Percentiles rank a stretch among this genome's conserved stretches.
Conservation (phyloP, 2,329 filamentous ascomycete species). For the Fusarium dlaminii region DNA sequence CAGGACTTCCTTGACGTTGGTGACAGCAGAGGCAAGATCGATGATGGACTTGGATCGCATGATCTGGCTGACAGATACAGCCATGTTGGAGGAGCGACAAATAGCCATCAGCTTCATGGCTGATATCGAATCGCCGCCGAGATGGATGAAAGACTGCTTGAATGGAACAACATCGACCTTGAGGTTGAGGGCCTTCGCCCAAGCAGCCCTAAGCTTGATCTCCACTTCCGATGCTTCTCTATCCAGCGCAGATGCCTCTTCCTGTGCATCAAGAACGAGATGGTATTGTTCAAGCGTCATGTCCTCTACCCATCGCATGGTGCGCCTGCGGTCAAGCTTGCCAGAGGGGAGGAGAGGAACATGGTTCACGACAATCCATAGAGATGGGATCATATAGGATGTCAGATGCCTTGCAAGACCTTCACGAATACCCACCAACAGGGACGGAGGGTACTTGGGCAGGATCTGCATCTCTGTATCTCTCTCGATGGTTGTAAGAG, state of each 20-base stretch:
- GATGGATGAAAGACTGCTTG: constrained; percentile 25
- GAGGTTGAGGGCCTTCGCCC: constrained; percentile 19
- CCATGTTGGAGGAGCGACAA: constrained; percentile 25
- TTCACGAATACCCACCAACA: constrained; percentile 11
- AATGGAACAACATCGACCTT: constrained; percentile 12
- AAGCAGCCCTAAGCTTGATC: constrained; percentile 16
- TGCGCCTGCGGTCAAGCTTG: constrained; percentile 22
- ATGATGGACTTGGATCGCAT: constrained; percentile 36
- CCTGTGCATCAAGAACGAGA: constrained; percentile 1
- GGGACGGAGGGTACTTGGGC: not conserved
- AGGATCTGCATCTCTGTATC: not conserved
- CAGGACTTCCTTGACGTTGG: not conserved
- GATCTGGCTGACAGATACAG: constrained; percentile 28
- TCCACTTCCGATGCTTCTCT: constrained; percentile 14
- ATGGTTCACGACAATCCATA: constrained; percentile 12
- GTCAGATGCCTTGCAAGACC: constrained; percentile 2
- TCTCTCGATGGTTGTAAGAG: not conserved
- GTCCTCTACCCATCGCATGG: not conserved
- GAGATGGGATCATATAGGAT: constrained; percentile 33
- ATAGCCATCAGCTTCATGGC: constrained; percentile 36
- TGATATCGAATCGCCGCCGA: constrained; percentile 35
- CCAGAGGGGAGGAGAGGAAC: constrained; percentile 27
- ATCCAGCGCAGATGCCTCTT: constrained; percentile 6
- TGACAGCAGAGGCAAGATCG: constrained; percentile 24
- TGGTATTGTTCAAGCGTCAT: constrained; percentile 17